A percentile compares a stretch with the other conserved stretches of the same genome.
Conservation (phyloP, 345 rosid species). For the Psidium friedrichsthalianum region DNA sequence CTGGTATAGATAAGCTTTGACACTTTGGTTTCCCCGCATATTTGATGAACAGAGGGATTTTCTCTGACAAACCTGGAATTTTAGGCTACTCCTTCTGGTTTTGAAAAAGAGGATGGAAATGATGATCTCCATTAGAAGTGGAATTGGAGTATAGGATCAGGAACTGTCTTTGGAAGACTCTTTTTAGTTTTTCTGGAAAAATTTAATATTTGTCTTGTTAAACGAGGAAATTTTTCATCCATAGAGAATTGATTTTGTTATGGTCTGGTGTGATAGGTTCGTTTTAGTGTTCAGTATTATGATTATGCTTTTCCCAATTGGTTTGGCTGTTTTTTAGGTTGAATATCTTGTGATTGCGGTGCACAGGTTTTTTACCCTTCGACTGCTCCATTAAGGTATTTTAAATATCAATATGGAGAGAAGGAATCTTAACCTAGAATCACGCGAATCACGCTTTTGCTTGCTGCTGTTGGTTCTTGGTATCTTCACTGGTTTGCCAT, state of each 20-base stretch:
- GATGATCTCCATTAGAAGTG: neutral
- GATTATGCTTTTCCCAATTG: neutral
- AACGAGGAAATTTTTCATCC: neutral
- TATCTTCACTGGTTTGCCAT: neutral
- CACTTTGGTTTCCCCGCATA: neutral
- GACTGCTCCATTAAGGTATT: neutral
- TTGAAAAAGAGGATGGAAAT: neutral
- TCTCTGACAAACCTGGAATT: neutral
- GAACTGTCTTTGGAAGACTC: neutral
- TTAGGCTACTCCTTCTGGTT: neutral
- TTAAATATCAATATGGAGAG: neutral
- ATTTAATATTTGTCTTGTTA: neutral
- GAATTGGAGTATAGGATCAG: neutral
- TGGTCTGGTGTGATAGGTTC: neutral
- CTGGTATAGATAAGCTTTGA: neutral
- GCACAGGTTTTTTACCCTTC: neutral
- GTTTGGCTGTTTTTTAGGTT: neutral
- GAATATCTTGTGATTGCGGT: neutral
- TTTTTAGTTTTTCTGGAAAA: neutral
- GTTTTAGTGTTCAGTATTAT: neutral
- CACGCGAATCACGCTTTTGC: no score
- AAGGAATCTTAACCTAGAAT: neutral
- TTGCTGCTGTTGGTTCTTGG: neutral
- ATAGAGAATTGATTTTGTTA: neutral
- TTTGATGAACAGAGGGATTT: neutral